Evolutionary conservation across 2,329 filamentous ascomycete genomes (phyloP), one percentile per base, ranked within the genome.

Genomic region (Penicillium sp.): DNA sequence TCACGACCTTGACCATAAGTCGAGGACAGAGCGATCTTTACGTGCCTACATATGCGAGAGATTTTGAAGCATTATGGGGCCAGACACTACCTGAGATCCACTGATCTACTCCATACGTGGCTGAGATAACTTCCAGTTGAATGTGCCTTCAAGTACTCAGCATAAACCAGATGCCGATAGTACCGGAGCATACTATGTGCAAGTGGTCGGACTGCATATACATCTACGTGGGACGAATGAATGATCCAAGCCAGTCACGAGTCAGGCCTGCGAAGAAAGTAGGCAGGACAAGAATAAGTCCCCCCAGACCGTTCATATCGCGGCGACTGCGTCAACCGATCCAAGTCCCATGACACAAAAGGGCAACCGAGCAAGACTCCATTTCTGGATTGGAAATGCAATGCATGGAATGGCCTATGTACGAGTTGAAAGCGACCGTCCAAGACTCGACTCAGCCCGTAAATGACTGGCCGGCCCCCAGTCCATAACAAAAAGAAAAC

Each of bases 321-420:
- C 28, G 10, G 17, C 3, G n/a, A 51, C 49, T 5, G 28, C 30
- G 19, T 26, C 28, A 12, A 24, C 49, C 22, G 49, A 51, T 35
- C 10, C 28, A 7, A 51, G 17, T 22, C 49, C n/a, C 28, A 19
- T 12, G 26, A 22, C 15, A 22, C 24, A 47, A 24, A 30, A 30
- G 53, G 28, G 58, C 45, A 22, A 44, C 38, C 26, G 26, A 33
- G 35, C 55, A 59, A 63, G 45, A 57, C 44, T 62, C 59, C 64
- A 66, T 63, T 70, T 58, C 61, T 67, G 66, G 65, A 66, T 68
- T 62, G 66, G 67, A 68, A 70, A 70, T 66, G 64, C 59, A 67
- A 66, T 68, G 66, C 68, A 70, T 68, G 67, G 60, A 69, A 65
- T 64, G 69, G 68, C 67, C 68, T 70, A 70, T 70, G 60, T 70